Evolutionary conservation across 2,329 filamentous ascomycete species (phyloP).

Genomic region (Mariannaea sp.): DNA sequence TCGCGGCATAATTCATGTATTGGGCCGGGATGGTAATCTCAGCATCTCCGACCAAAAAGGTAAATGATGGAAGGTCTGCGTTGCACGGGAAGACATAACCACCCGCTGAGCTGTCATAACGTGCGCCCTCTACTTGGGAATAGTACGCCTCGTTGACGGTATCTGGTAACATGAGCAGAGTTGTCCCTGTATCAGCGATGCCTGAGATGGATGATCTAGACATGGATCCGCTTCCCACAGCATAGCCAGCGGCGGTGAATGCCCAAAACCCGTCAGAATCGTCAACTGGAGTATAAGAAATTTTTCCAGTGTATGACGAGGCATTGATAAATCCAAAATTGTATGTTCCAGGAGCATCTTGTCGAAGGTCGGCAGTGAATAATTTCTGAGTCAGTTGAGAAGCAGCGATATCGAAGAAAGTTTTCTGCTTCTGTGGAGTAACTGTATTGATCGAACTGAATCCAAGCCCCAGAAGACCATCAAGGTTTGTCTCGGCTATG

Average conservation of each 20-base stretch:
- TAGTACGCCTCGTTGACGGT: slow-evolving; percentile 57
- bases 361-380: slow-evolving; percentile 72
- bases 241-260: slow-evolving; percentile 48
- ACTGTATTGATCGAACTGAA: slow-evolving; percentile 52
- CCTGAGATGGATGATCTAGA: slow-evolving; percentile 42
- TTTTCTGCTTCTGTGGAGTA: slow-evolving; percentile 46
- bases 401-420: slow-evolving; percentile 47
- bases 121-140: slow-evolving; percentile 49
- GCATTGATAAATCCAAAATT: slow-evolving; percentile 74
- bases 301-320: slow-evolving; percentile 63
- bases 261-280: slow-evolving; percentile 66
- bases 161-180: slow-evolving; percentile 63
- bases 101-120: slow-evolving; percentile 46
- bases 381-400: slow-evolving; percentile 43
- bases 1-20: slow-evolving; percentile 58
- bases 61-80: slow-evolving; percentile 52
- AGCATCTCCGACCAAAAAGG: slow-evolving; percentile 60
- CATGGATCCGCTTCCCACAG: slow-evolving; percentile 33
- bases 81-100: slow-evolving; percentile 56
- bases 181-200: slow-evolving; percentile 66
- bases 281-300: slow-evolving; percentile 67
- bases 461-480: slow-evolving; percentile 51
- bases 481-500: slow-evolving; percentile 44
- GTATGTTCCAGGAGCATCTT: slow-evolving; percentile 62
- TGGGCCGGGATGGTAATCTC: slow-evolving; percentile 61